Percentiles rank a stretch among this genome's conserved stretches.
These are phyloP conservation scores for Arthrinium phaeospermum DNA, from an alignment of 2,329 filamentous ascomycete species.

Conservation along the genomic window DNA sequence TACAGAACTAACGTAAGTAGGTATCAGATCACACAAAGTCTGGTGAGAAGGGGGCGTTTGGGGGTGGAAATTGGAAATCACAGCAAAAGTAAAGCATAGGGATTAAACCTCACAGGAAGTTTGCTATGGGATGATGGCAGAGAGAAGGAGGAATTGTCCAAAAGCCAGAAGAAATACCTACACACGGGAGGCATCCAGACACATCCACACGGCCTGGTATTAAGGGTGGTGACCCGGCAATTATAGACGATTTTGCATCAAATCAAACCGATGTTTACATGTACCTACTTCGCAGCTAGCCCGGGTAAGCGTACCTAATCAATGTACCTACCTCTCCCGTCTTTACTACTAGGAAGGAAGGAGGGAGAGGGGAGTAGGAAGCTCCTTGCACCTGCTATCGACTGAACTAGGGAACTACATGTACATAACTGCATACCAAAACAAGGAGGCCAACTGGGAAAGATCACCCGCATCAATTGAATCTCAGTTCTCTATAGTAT, in stretches of 20 bases:
- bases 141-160: not conserved
- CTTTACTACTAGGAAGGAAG: not conserved
- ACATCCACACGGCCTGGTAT: not conserved
- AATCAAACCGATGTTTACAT: not conserved
- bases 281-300: too few species aligned
- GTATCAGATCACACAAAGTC: not conserved
- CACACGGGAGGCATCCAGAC: not conserved
- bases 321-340: too few species aligned
- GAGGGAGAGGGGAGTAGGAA: not conserved
- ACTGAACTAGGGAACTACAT: not conserved
- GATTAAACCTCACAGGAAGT: too few species aligned
- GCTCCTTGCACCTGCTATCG: not conserved
- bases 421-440: not conserved
- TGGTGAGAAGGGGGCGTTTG: not conserved
- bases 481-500: not conserved
- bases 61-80: not conserved
- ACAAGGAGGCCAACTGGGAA: not conserved
- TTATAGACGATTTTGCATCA: not conserved
- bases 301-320: too few species aligned
- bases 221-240: conserved; percentile 11
- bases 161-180: not conserved
- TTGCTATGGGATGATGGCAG: not conserved
- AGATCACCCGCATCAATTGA: not conserved
- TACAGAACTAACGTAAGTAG: not conserved
- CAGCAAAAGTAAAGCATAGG: not conserved